These are phyloP conservation scores for Castanea crenata DNA, from an alignment of 306 rosid species.

Conservation along the genomic window DNA sequence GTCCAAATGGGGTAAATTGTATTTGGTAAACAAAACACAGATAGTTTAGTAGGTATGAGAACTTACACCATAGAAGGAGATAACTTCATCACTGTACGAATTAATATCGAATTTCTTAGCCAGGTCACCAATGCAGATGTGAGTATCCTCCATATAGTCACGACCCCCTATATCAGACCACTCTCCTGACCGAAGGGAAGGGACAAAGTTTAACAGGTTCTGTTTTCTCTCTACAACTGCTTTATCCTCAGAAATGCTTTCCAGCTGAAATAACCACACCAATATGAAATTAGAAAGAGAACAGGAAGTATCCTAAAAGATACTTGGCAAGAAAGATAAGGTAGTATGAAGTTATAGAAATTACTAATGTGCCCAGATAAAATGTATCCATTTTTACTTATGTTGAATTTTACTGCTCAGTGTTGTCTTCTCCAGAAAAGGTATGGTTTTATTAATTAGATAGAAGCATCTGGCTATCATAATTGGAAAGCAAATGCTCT, in stretches of 20 bases:
- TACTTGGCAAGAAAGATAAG: slow-evolving; percentile 1
- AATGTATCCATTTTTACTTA: neutral
- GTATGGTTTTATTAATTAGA: neutral
- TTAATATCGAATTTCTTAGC: slow-evolving; percentile 59
- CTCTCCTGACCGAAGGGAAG: slow-evolving; percentile 81
- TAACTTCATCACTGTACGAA: slow-evolving; percentile 38
- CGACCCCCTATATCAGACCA: slow-evolving; percentile 91
- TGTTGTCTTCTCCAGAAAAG: neutral
- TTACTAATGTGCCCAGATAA: neutral
- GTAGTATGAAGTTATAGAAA: slow-evolving; percentile 11
- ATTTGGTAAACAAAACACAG: slow-evolving; percentile 1
- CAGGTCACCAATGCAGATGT: slow-evolving; percentile 78
- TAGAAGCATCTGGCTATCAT: neutral
- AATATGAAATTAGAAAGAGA: neutral
- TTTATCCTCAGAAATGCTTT: slow-evolving; percentile 83
- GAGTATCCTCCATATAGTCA: slow-evolving; percentile 84
- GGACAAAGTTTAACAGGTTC: slow-evolving; percentile 45
- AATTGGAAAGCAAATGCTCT: neutral
- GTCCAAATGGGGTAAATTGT: neutral
- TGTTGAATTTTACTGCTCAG: slow-evolving; percentile 7
- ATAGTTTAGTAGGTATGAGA: slow-evolving; percentile 10
- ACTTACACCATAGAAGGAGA: slow-evolving; percentile 95
- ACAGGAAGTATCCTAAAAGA: slow-evolving; percentile 8
- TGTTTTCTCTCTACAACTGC: slow-evolving; percentile 59
- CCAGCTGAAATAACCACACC: slow-evolving; percentile 52